Evolutionary conservation across 2,329 filamentous ascomycete species (phyloP).

Genomic region (Aspergillus uvarum): DNA sequence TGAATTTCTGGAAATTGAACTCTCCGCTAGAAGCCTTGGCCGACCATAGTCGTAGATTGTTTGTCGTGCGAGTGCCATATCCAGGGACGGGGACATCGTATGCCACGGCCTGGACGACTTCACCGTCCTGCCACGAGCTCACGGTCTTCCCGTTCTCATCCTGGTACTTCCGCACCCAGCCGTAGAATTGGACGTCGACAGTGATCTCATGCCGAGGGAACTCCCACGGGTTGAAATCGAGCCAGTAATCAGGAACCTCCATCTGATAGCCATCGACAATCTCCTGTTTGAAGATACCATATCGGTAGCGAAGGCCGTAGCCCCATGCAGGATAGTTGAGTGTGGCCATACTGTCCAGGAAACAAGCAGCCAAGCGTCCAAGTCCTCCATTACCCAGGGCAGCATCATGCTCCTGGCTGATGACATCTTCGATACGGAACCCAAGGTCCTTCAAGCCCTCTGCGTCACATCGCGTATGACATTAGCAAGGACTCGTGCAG

Average conservation of each 20-base stretch:
- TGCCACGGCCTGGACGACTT: constrained; percentile 86
- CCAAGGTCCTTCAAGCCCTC: constrained; percentile 85
- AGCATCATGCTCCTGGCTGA: constrained; percentile 92
- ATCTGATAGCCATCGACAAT: constrained; percentile 98
- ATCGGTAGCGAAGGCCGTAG: constrained; percentile 91
- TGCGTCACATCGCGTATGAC: constrained; percentile 35
- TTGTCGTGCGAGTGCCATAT: constrained; percentile 84
- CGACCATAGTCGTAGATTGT: constrained; percentile 96
- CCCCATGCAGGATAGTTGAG: constrained; percentile 97
- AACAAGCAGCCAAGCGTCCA: constrained; percentile 90
- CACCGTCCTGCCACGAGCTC: constrained; percentile 84
- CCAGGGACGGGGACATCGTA: constrained; percentile 93
- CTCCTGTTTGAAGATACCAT: constrained; percentile 99
- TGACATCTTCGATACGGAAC: constrained; percentile 95
- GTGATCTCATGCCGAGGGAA: constrained; percentile 94
- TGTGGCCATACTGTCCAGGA: constrained; percentile 92
- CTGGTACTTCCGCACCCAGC: constrained; percentile 70
- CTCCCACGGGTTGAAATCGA: constrained; percentile 99
- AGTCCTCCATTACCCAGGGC: constrained; percentile 95
- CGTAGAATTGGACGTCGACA: constrained; percentile 97
- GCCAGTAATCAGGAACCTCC: constrained; percentile 97
- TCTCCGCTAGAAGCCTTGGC: constrained; percentile 96
- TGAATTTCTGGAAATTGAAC: constrained; percentile 99
- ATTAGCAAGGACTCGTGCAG: neutral
- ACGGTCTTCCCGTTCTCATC: constrained; percentile 74